Conservation (phyloP, 352 stramenopile genomes). For the Nothophytophthora sp. region DNA sequence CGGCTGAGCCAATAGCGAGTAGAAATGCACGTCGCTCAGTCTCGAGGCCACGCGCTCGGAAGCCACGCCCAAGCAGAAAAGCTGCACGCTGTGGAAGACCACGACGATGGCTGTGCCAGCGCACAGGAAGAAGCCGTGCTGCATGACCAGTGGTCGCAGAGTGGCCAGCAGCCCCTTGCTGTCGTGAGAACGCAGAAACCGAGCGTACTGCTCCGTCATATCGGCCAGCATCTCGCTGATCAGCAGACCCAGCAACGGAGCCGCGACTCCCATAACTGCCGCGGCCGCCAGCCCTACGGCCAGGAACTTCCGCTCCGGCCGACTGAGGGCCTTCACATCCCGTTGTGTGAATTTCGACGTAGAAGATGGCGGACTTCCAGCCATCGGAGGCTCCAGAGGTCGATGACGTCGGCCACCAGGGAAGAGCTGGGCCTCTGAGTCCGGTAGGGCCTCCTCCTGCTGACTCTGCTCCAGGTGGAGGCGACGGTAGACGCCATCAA, state of each 20-base stretch:
- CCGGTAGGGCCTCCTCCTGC: background rate
- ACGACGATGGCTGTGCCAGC: constrained; percentile 31
- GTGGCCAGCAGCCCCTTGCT: constrained; percentile 1
- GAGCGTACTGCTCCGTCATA: constrained; percentile 34
- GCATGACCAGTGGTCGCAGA: constrained; percentile 11
- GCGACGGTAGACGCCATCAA: constrained; percentile 79
- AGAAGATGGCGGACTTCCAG: constrained; percentile 4
- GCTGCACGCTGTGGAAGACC: constrained; percentile 29
- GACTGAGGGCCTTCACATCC: constrained; percentile 26
- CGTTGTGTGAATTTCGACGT: constrained; percentile 29
- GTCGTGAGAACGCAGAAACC: constrained; percentile 25
- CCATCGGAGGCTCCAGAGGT: background rate
- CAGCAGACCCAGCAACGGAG: constrained; percentile 31
- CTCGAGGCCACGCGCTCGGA: constrained; percentile 53
- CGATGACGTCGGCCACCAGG: background rate
- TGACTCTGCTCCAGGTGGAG: constrained; percentile 46
- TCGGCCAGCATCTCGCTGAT: constrained; percentile 34
- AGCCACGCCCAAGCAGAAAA: constrained; percentile 48
- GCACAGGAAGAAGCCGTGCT: constrained; percentile 33
- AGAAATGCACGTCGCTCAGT: constrained; percentile 50
- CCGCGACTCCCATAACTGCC: constrained; percentile 30
- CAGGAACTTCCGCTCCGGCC: constrained; percentile 43
- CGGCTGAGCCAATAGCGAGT: constrained; percentile 41
- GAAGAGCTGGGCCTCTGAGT: background rate
- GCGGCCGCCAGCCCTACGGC: constrained; percentile 30